Percentiles rank a stretch among this genome's conserved stretches.
phyloP scores from a whole-genome alignment of 345 rosid genomes.

The Rhodamnia rubescens region DNA sequence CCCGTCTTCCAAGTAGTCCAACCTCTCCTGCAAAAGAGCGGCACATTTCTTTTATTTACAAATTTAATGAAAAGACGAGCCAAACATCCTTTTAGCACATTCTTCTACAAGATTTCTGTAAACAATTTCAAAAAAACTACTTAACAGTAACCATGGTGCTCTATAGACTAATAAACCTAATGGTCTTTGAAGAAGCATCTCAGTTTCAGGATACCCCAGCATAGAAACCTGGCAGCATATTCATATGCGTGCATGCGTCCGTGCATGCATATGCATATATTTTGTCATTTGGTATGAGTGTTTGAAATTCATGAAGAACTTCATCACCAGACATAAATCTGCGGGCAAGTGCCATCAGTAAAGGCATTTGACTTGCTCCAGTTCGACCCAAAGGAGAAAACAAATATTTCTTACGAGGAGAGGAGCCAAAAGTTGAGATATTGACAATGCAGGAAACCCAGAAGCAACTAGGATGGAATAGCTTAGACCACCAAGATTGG shows the following conservation, averaged over 20 bases:
- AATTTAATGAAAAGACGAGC: not conserved
- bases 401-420: not conserved
- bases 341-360: not conserved
- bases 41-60: not conserved
- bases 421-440: not conserved
- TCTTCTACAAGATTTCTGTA: not conserved
- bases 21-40: conserved; percentile 57
- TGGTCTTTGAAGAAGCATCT: not conserved
- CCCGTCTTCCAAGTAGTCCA: conserved; percentile 97
- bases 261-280: not conserved
- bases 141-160: not conserved
- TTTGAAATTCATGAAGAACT: not conserved
- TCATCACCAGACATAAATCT: not conserved
- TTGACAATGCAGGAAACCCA: not conserved
- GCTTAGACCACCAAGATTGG: not conserved
- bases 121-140: not conserved
- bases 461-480: not conserved
- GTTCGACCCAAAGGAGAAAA: not conserved
- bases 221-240: not conserved
- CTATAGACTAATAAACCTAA: not conserved
- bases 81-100: not conserved
- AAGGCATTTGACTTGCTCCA: not conserved
- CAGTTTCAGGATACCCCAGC: not conserved
- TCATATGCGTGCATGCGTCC: not conserved
- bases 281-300: not conserved